Evolutionary conservation across 2,329 filamentous ascomycete species (phyloP).

Genomic region (Aspergillus unguis): DNA sequence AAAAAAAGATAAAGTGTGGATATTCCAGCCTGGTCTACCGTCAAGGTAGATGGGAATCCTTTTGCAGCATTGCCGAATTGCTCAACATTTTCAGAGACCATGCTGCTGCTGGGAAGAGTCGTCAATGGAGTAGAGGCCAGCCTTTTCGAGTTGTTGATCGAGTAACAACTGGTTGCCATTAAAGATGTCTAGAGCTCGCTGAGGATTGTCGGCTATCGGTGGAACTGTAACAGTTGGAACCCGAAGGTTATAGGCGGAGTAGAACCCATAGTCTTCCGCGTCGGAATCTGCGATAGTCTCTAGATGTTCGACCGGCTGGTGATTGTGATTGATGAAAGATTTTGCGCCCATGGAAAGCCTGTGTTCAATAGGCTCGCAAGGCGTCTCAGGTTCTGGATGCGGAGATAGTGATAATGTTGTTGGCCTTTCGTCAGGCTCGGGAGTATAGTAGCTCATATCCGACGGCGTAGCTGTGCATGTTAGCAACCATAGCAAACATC

Average conservation of each 20-base stretch:
- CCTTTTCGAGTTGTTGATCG: conserved; percentile 16
- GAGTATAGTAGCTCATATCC: conserved; percentile 39
- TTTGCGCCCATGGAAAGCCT: conserved; percentile 5
- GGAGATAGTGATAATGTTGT: conserved; percentile 30
- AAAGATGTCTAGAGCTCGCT: conserved; percentile 18
- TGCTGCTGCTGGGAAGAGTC: conserved; percentile 7
- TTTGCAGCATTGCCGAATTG: not conserved
- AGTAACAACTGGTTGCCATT: conserved; percentile 19
- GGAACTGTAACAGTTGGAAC: not conserved
- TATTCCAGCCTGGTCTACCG: conserved; percentile 1
- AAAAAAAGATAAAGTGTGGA: not conserved
- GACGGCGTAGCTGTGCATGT: conserved; percentile 30
- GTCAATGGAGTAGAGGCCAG: conserved; percentile 15
- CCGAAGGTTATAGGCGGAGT: conserved; percentile 7
- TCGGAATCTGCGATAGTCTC: conserved; percentile 26
- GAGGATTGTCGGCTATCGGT: conserved; percentile 9
- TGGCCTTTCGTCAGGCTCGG: conserved; percentile 31
- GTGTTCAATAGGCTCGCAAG: conserved; percentile 22
- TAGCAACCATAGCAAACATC: not conserved
- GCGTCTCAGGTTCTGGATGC: conserved; percentile 26
- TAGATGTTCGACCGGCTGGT: conserved; percentile 24
- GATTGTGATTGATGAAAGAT: conserved; percentile 8
- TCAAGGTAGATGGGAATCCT: conserved; percentile 1
- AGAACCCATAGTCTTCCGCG: conserved; percentile 18
- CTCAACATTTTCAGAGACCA: not conserved